These are phyloP conservation scores for Diphasiastrum complanatum DNA, from an alignment of 83 land plant genomes.

Conservation along the genomic window DNA sequence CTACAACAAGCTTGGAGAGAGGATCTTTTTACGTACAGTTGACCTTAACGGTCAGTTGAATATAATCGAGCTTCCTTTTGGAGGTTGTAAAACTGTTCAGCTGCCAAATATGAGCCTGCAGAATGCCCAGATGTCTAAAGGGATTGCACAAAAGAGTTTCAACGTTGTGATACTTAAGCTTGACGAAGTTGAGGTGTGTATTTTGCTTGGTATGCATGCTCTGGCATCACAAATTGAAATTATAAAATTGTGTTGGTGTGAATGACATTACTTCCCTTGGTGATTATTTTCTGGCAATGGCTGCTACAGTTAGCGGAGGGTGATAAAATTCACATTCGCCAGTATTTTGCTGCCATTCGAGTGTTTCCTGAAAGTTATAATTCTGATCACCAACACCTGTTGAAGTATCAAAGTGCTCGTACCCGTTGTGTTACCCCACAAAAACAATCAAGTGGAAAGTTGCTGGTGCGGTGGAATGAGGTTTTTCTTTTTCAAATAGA, in stretches of 20 bases:
- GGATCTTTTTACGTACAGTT: slow-evolving; percentile 52
- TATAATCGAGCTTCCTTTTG: slow-evolving; percentile 53
- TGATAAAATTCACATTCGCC: slow-evolving; percentile 39
- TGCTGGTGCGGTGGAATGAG: slow-evolving; percentile 64
- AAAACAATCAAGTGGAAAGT: slow-evolving; percentile 10
- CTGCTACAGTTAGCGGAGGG: slow-evolving; percentile 49
- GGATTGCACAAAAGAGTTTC: too few species aligned
- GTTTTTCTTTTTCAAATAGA: slow-evolving; percentile 75
- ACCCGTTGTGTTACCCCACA: slow-evolving; percentile 54
- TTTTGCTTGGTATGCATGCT: too few species aligned
- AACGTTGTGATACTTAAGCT: too few species aligned
- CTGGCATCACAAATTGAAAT: too few species aligned
- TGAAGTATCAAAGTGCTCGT: slow-evolving; percentile 65
- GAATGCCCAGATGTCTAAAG: too few species aligned
- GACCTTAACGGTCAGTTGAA: slow-evolving; percentile 39
- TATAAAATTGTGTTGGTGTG: too few species aligned
- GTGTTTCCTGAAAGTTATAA: slow-evolving; percentile 27
- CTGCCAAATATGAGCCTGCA: slow-evolving; percentile 60
- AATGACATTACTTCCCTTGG: too few species aligned
- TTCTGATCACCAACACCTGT: slow-evolving; percentile 24
- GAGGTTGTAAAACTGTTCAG: slow-evolving; percentile 48
- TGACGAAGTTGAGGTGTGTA: too few species aligned
- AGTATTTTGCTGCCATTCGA: slow-evolving; percentile 55
- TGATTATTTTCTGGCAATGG: too few species aligned
- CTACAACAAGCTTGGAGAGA: slow-evolving; percentile 79